Evolutionary conservation across 176 grass and related monocot species (phyloP), one percentile per base, ranked within the genome.

Genomic region (Otatea glauca): DNA sequence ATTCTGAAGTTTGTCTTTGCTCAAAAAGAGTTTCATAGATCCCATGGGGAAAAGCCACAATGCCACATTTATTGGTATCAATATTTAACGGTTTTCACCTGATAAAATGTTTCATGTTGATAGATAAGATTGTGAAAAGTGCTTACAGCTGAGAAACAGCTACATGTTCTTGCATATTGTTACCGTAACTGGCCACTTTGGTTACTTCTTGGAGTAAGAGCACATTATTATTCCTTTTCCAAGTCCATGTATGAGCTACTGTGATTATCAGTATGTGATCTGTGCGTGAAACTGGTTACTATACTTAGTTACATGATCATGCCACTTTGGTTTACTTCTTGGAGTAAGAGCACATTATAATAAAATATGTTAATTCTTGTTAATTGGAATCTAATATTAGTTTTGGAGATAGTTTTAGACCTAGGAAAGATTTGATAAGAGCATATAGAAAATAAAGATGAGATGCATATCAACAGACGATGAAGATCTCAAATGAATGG

Each of bases 211-310:
- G 55, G 62, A 65, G 44, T 34, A 32, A 32, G 35, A 37, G 35
- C 27, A 13, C 35, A 55, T 65, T 62, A 14, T 60, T 61, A 9
- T 6, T 42, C 41, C 7, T 9, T 42, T 89, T 99, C 84, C 92
- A 88, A 29, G 29, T 29, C 29, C 29, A 29, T 29, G 29, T 29
- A 29, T 29, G 29, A 29, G 29, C 29, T 1, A 29, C 29, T 29
- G 1, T 29, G 29, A 29, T 29, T 1, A 29, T 29, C 29, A 29
- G 1, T 29, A 29, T 29, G 29, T 29, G 29, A n/a, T n/a, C n/a
- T n/a, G n/a, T n/a, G n/a, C n/a, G n/a, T n/a, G n/a, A n/a, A n/a
- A n/a, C n/a, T n/a, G n/a, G n/a, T n/a, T n/a, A n/a, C n/a, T n/a
- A n/a, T n/a, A n/a, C n/a, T n/a, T n/a, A n/a, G n/a, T n/a, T n/a